These are phyloP conservation scores for Coprinopsis marcescibilis DNA, from an alignment of 768 basidiomycete species.

Conservation along the genomic window DNA sequence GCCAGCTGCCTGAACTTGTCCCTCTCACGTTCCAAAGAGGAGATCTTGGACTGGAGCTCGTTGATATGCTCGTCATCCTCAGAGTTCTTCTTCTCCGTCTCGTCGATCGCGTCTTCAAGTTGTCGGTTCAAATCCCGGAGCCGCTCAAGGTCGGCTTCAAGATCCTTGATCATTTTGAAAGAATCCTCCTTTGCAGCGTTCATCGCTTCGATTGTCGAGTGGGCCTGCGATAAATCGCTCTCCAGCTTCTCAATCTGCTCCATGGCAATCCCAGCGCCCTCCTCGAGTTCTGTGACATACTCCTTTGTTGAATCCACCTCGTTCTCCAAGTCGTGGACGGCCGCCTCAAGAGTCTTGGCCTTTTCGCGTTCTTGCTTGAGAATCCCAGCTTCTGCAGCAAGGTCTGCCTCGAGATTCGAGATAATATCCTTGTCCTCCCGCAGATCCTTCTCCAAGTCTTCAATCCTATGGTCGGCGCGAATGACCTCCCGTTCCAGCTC, in stretches of 20 bases:
- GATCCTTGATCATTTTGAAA: slow-evolving; percentile 41
- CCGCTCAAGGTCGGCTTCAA: slow-evolving; percentile 48
- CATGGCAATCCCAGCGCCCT: slow-evolving; percentile 45
- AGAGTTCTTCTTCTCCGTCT: slow-evolving; percentile 64
- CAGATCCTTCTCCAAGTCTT: slow-evolving; percentile 52
- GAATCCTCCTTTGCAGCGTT: slow-evolving; percentile 42
- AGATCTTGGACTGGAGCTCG: slow-evolving; percentile 44
- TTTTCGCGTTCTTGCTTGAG: slow-evolving; percentile 25
- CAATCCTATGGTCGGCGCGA: slow-evolving; percentile 44
- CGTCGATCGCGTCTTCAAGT: slow-evolving; percentile 72
- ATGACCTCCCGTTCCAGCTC: slow-evolving; percentile 60
- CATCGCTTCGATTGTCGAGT: slow-evolving; percentile 39
- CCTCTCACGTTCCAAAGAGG: slow-evolving; percentile 53
- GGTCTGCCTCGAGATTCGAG: slow-evolving; percentile 39
- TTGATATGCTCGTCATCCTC: slow-evolving; percentile 52
- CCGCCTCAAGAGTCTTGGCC: slow-evolving; percentile 27
- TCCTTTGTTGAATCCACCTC: slow-evolving; percentile 45
- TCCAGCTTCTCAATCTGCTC: slow-evolving; percentile 55
- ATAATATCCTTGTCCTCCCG: slow-evolving; percentile 45
- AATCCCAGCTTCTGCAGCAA: slow-evolving; percentile 32
- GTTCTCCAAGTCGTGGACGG: slow-evolving; percentile 33
- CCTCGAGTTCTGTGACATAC: slow-evolving; percentile 56
- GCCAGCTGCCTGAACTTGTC: slow-evolving; percentile 24
- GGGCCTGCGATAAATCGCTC: slow-evolving; percentile 41
- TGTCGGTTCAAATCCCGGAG: slow-evolving; percentile 55